These are phyloP conservation scores for Allantophomopsis lycopodina DNA, from an alignment of 2,329 filamentous ascomycete species.

Conservation along the genomic window DNA sequence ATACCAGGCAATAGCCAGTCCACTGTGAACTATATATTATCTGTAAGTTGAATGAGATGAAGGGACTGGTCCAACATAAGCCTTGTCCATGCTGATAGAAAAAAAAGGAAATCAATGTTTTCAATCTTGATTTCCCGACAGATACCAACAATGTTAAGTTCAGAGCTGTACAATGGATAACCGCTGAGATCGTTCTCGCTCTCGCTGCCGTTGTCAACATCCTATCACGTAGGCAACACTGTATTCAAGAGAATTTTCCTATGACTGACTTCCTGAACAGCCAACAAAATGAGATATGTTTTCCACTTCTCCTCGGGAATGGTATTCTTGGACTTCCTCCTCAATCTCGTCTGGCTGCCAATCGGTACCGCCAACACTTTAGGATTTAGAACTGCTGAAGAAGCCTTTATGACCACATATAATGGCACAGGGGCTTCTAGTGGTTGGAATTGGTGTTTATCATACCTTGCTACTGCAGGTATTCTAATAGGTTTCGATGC, in stretches of 20 bases:
- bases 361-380: constrained; percentile 28
- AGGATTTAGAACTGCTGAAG: constrained; percentile 27
- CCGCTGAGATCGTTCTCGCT: constrained; percentile 34
- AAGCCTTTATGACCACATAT: constrained; percentile 27
- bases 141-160: constrained; percentile 39
- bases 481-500: constrained; percentile 17
- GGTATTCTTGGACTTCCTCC: constrained; percentile 27
- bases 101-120: constrained; percentile 38
- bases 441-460: constrained; percentile 16
- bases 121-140: constrained; percentile 38
- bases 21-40: background rate
- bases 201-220: constrained; percentile 34
- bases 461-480: constrained; percentile 14
- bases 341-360: constrained; percentile 31
- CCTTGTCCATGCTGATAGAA: background rate
- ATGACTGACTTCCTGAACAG: background rate
- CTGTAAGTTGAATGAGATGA: background rate
- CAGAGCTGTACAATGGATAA: constrained; percentile 46
- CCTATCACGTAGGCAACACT: constrained; percentile 27
- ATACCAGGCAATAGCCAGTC: no score
- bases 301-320: constrained; percentile 25
- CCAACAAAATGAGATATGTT: constrained; percentile 24
- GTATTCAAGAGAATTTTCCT: no score
- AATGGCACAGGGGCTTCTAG: constrained; percentile 7
- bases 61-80: no score